Conservation (phyloP, 176 grass and related monocot genomes). For the Bolboschoenus planiculmis region DNA sequence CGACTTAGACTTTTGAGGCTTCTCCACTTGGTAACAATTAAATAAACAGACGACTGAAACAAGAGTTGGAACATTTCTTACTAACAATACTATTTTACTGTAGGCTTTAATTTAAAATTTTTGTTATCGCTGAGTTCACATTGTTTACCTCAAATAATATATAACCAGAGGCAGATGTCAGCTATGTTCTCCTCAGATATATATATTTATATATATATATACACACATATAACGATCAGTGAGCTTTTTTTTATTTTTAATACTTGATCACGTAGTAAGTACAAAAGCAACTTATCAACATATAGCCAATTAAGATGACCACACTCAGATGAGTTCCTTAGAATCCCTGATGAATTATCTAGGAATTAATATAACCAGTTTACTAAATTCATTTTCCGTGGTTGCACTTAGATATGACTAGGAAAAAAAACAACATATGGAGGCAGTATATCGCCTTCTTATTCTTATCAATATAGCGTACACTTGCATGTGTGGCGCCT, state of each 20-base stretch:
- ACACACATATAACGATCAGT: background rate
- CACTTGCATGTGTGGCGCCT: background rate
- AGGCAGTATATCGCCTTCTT: background rate
- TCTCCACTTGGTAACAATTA: background rate
- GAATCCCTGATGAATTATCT: background rate
- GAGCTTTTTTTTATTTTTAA: background rate
- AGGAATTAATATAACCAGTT: background rate
- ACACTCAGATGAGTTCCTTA: no score
- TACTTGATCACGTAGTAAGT: background rate
- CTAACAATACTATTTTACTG: no score
- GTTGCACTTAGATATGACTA: background rate
- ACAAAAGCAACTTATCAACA: background rate
- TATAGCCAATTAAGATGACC: no score
- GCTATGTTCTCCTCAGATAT: background rate
- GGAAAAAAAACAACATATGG: background rate
- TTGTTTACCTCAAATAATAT: background rate
- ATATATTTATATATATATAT: no score
- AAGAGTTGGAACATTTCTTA: background rate
- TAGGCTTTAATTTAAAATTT: no score
- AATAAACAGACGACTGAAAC: background rate
- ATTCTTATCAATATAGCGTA: background rate
- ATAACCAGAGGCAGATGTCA: background rate
- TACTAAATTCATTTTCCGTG: background rate
- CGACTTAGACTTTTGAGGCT: background rate
- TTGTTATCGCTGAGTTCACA: no score